Conservation (phyloP, 331 rosid genomes). For the Ulmus americana region DNA sequence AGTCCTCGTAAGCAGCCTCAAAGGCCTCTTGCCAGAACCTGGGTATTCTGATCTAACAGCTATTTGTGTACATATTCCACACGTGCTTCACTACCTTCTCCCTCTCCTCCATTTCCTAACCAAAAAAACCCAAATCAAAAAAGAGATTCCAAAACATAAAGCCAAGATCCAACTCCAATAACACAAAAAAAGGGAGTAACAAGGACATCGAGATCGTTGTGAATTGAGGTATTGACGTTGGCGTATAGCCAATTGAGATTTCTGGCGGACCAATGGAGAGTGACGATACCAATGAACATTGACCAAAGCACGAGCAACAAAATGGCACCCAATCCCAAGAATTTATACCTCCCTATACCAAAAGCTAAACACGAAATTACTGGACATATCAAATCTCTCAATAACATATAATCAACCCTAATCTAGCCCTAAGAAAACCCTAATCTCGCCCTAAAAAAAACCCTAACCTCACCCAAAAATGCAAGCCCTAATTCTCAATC, state of each 20-base stretch:
- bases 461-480: no score
- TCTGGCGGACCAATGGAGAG: constrained; percentile 83
- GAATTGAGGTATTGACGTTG: constrained; percentile 51
- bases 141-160: constrained; percentile 11
- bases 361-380: constrained; percentile 31
- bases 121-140: constrained; percentile 11
- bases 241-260: constrained; percentile 58
- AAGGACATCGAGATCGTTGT: constrained; percentile 83
- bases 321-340: constrained; percentile 84
- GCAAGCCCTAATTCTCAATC: no score
- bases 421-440: no score
- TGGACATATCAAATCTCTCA: no score
- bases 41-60: constrained; percentile 84
- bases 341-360: constrained; percentile 75
- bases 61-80: constrained; percentile 92
- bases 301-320: constrained; percentile 89
- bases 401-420: no score
- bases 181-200: constrained; percentile 30
- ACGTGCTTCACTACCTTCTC: constrained; percentile 91
- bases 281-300: constrained; percentile 85
- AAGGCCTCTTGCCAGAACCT: constrained; percentile 89
- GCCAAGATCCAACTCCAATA: constrained; percentile 23
- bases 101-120: constrained; percentile 96
- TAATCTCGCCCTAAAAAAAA: no score
- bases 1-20: constrained; percentile 90